These are phyloP conservation scores for Pyrenochaeta sp. DNA, from an alignment of 2,329 filamentous ascomycete species.

Conservation along the genomic window DNA sequence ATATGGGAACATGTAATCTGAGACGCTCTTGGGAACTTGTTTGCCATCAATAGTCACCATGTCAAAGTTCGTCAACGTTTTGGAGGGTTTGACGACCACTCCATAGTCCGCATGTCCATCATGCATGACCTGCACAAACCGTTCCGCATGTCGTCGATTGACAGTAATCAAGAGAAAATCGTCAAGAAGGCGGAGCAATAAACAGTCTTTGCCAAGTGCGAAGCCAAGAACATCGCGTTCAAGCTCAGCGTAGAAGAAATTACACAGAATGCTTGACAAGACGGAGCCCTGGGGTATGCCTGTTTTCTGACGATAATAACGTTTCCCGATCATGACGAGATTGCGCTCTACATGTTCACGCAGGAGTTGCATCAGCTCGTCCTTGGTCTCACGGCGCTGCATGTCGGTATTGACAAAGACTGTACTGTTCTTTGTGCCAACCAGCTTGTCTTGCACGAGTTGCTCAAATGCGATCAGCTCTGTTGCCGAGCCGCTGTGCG, in stretches of 20 bases:
- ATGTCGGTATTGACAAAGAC: slow-evolving; percentile 78
- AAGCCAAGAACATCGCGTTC: slow-evolving; percentile 76
- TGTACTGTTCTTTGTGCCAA: slow-evolving; percentile 61
- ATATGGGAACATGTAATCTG: slow-evolving; percentile 76
- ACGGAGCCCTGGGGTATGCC: slow-evolving; percentile 96
- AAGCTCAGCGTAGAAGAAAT: slow-evolving; percentile 92
- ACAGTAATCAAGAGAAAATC: slow-evolving; percentile 91
- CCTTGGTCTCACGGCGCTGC: slow-evolving; percentile 64
- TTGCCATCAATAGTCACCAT: slow-evolving; percentile 63
- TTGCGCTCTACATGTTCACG: slow-evolving; percentile 83
- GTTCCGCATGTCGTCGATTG: slow-evolving; percentile 68
- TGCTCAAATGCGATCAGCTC: slow-evolving; percentile 42
- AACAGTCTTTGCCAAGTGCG: slow-evolving; percentile 62
- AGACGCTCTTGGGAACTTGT: slow-evolving; percentile 44
- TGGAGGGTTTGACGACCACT: slow-evolving; percentile 75
- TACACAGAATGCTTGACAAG: slow-evolving; percentile 86
- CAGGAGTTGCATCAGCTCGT: slow-evolving; percentile 72
- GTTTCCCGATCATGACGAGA: slow-evolving; percentile 86
- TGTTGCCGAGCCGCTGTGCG: slow-evolving; percentile 45
- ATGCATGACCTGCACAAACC: slow-evolving; percentile 83
- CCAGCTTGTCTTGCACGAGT: slow-evolving; percentile 39
- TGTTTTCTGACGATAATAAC: slow-evolving; percentile 82
- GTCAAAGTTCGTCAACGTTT: slow-evolving; percentile 87
- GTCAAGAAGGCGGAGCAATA: slow-evolving; percentile 85
- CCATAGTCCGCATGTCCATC: slow-evolving; percentile 80